Conservation (phyloP, 2,329 filamentous ascomycete genomes). For the Clonostachys rosea region DNA sequence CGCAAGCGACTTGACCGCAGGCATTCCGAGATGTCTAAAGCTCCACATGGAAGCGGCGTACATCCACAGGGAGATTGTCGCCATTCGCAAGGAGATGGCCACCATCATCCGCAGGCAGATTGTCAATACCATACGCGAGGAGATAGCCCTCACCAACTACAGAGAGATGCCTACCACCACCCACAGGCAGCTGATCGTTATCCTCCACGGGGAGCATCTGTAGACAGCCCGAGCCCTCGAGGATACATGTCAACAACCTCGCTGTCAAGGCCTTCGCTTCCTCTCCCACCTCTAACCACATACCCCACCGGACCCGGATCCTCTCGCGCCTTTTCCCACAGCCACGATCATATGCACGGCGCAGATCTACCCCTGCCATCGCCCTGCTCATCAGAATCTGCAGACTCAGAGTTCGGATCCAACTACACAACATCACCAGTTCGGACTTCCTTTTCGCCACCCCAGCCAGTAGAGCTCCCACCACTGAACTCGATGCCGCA, state of each 20-base stretch:
- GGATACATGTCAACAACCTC: too few species aligned
- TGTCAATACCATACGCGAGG: conserved; percentile 3
- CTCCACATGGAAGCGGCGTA: neutral
- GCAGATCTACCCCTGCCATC: conserved; percentile 27
- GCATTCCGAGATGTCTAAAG: neutral
- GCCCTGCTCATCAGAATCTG: conserved; percentile 37
- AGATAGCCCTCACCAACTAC: neutral
- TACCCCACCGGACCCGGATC: too few species aligned
- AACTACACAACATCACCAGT: conserved; percentile 57
- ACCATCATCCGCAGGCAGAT: conserved; percentile 7
- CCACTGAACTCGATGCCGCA: neutral
- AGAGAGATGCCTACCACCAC: too few species aligned
- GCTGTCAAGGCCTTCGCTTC: too few species aligned
- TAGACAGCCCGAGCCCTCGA: too few species aligned
- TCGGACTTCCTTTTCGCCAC: conserved; percentile 23
- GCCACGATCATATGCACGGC: conserved; percentile 12
- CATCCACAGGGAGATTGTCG: too few species aligned
- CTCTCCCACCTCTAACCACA: too few species aligned
- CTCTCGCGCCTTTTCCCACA: neutral
- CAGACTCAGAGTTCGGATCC: conserved; percentile 63
- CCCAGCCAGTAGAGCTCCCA: conserved; percentile 6
- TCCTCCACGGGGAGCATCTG: too few species aligned
- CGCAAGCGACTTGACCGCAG: neutral
- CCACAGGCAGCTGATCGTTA: too few species aligned
- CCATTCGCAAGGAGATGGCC: neutral